Base-by-base conservation (phyloP, 1,284 basidiomycete species). In the Uromyces viciae-fabae region DNA sequence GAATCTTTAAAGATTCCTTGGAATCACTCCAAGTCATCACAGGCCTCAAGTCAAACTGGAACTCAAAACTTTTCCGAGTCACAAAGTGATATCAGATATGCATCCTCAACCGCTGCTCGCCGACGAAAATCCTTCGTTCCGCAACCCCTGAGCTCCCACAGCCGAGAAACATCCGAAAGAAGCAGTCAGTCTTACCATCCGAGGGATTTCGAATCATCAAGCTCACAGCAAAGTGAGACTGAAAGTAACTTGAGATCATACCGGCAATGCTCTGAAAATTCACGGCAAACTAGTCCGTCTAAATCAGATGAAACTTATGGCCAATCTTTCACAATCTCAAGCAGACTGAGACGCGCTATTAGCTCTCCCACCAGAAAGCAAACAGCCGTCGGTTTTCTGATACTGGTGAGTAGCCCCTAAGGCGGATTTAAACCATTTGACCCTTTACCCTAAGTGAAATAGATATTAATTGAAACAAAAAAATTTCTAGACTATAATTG, bases 301-400 rank as follows among this genome's bases (percentile, higher is more conserved):
- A 60, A 58, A 72, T 80, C 78, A 11, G 78, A 80, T 62, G 52
- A 80, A 43, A 73, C 78, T 22, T 80, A 80, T 54, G 78, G 58
- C 33, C 78, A 80, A 64, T 80, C 78, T 28, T 80, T 80, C 33
- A 80, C 78, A 25, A 80, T 80, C 54, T 80, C 78, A 64, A 72
- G 66, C 64, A 69, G 78, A 38, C 68, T 80, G 14, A 69, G 60
- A 38, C 78, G 69, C n/a, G 78, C 58, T 11, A 52, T 80, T 66
- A 31, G 40, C 33, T 38, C 66, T 14, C 52, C 66, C 17, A 71
- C 66, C n/a, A 71, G 58, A 71, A 38, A 31, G 33, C 68, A 79
- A 64, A 79, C 56, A 25, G 52, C 28, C 5, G 33, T 71, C 25
- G 77, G 77, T 31, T 43, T 62, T 43, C 17, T 72, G 28, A 71